Evolutionary conservation across 352 stramenopile species (phyloP), one percentile per base, ranked within the genome.

Genomic region (Phytophthora syringae): DNA sequence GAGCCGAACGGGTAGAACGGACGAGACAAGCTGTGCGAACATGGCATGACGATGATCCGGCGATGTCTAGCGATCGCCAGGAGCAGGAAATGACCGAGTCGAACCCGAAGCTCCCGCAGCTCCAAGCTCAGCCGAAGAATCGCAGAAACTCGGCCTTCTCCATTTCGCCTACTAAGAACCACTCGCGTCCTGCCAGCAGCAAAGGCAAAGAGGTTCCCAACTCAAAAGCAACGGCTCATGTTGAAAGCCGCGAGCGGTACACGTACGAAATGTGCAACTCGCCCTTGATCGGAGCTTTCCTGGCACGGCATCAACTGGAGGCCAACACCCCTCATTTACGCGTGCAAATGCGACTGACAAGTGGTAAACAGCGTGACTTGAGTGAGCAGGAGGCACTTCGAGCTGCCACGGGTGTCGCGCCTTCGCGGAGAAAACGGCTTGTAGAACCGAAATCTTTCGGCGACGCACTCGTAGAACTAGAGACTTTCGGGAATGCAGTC

Each of bases 181-280:
- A 52, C 1, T 24, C n/a, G 11, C 48, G 21, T 32, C 49, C 40
- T 45, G 16, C 49, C 7, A 60, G 25, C 24, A 32, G 11, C 30
- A 42, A 45, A 36, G 25, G 42, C 27, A 44, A 48, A 27, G 5
- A 6, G 27, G 58, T 58, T 13, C 37, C 11, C 16, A 22, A 7
- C 20, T 20, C 30, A 20, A 47, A 56, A 27, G 16, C 37, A 2
- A 21, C 64, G 56, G 43, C 50, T 52, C 71, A 68, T 20, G 43
- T 87, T 16, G 67, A 90, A 52, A 86, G 71, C 0, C 72, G 73
- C 7, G 80, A 90, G 54, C 79, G 84, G 1, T 77, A 51, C 22
- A 77, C 76, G 7, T 89, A 89, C 43, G 67, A 80, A 67, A 82
- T 92, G 76, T 80, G 71, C 45, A 88, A 92, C 56, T 92, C 81